Percentiles rank a stretch among this genome's conserved stretches.
These are phyloP conservation scores for Candida parachauliodes DNA, from an alignment of 805 yeast species.

Conservation along the genomic window DNA sequence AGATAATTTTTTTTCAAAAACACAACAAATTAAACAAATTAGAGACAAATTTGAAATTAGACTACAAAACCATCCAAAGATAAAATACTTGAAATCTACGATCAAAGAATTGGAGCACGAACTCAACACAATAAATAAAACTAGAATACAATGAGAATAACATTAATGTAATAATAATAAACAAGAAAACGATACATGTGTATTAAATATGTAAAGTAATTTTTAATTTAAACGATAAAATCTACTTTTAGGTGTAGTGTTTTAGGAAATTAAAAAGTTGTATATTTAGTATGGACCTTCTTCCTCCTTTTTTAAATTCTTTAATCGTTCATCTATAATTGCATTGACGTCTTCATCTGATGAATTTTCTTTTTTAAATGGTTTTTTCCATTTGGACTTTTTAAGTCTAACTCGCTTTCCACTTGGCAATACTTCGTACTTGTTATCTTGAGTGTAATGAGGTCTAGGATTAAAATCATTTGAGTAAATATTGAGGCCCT, in stretches of 20 bases:
- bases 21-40: slow-evolving; percentile 27
- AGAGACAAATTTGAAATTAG: slow-evolving; percentile 41
- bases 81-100: slow-evolving; percentile 23
- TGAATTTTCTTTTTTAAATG: slow-evolving; percentile 12
- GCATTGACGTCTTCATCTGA: slow-evolving; percentile 48
- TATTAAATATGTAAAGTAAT: too few species aligned
- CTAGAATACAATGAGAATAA: slow-evolving; percentile 3
- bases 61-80: slow-evolving; percentile 23
- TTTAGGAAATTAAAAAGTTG: too few species aligned
- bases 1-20: slow-evolving; percentile 36
- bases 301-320: slow-evolving; percentile 9
- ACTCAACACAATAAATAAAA: slow-evolving; percentile 15
- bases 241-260: too few species aligned
- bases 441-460: slow-evolving; percentile 20
- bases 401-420: slow-evolving; percentile 57
- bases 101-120: slow-evolving; percentile 35
- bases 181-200: too few species aligned
- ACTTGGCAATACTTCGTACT: slow-evolving; percentile 66
- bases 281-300: not conserved
- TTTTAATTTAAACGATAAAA: too few species aligned
- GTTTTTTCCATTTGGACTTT: slow-evolving; percentile 19
- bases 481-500: slow-evolving; percentile 21
- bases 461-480: slow-evolving; percentile 30
- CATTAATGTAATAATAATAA: not conserved
- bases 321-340: slow-evolving; percentile 49